Evolutionary conservation across 192 early-diverging fungal species (phyloP).

Genomic region (Coemansia sp.): DNA sequence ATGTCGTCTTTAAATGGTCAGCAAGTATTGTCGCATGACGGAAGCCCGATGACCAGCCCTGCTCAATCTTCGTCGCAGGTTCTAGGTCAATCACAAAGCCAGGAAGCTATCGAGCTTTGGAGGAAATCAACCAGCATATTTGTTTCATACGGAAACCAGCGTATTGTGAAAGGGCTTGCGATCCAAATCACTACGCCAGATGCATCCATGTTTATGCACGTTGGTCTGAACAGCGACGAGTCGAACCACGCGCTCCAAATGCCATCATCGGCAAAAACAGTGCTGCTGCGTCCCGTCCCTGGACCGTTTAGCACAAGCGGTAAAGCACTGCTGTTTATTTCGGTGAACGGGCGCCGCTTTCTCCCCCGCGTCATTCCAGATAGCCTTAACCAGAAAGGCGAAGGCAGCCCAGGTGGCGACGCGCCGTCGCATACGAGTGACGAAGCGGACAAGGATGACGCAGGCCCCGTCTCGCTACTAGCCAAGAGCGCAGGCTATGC

Average conservation of each 20-base stretch:
- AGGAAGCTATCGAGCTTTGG: constrained; percentile 38
- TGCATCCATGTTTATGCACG: constrained; percentile 44
- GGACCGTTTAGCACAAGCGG: constrained; percentile 32
- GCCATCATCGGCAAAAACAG: constrained; percentile 14
- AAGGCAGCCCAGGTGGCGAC: constrained; percentile 25
- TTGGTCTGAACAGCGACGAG: constrained; percentile 25
- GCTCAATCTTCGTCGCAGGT: not conserved
- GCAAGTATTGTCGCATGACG: not conserved
- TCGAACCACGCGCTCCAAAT: constrained; percentile 39
- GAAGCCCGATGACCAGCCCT: not conserved
- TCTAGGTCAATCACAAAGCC: constrained; percentile 24
- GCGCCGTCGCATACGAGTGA: constrained; percentile 37
- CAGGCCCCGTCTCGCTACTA: constrained; percentile 10
- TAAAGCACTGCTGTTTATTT: constrained; percentile 29
- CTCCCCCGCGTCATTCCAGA: constrained; percentile 39
- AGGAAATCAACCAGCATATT: constrained; percentile 46
- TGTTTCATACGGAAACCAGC: constrained; percentile 39
- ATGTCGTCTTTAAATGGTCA: constrained; percentile 11
- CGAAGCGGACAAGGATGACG: constrained; percentile 41
- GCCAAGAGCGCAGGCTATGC: constrained; percentile 41
- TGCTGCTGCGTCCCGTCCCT: constrained; percentile 43
- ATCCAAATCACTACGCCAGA: constrained; percentile 42
- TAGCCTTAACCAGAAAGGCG: constrained; percentile 8
- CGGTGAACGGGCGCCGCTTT: constrained; percentile 29
- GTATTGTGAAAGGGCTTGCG: constrained; percentile 27